Conservation (phyloP, 2,329 filamentous ascomycete species). For the Pleochaeta shiraiana region DNA sequence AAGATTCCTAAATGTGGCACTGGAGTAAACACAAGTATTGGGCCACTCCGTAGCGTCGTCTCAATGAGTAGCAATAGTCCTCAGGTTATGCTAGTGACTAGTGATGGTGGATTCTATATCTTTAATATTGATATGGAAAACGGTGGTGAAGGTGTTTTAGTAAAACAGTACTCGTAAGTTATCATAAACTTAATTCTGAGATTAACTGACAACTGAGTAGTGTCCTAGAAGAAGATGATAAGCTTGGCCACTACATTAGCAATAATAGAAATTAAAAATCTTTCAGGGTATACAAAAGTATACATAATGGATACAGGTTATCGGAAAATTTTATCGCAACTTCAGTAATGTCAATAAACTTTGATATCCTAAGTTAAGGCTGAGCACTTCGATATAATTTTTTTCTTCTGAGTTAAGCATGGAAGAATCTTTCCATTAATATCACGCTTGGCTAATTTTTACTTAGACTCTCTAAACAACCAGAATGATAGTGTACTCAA, state of each 20-base stretch:
- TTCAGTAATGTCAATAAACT: no score
- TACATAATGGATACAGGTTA: no score
- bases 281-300: no score
- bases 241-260: not conserved
- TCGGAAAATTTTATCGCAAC: no score
- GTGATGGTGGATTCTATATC: constrained; percentile 83
- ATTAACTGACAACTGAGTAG: not conserved
- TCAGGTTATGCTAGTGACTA: constrained; percentile 96
- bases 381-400: no score
- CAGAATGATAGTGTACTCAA: no score
- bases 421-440: no score
- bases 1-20: constrained; percentile 50
- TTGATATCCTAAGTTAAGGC: no score
- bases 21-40: constrained; percentile 18
- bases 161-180: constrained; percentile 82
- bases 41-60: constrained; percentile 69
- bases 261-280: not conserved
- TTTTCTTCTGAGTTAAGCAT: no score
- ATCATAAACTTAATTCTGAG: not conserved
- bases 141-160: constrained; percentile 76
- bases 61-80: constrained; percentile 90
- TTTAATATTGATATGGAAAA: constrained; percentile 91
- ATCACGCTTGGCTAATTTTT: no score
- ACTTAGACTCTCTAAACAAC: no score
- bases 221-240: not conserved